Percentiles rank a stretch among this genome's conserved stretches.
These are phyloP conservation scores for Penicillium egyptiacum DNA, from an alignment of 495 filamentous ascomycete species.

Conservation along the genomic window DNA sequence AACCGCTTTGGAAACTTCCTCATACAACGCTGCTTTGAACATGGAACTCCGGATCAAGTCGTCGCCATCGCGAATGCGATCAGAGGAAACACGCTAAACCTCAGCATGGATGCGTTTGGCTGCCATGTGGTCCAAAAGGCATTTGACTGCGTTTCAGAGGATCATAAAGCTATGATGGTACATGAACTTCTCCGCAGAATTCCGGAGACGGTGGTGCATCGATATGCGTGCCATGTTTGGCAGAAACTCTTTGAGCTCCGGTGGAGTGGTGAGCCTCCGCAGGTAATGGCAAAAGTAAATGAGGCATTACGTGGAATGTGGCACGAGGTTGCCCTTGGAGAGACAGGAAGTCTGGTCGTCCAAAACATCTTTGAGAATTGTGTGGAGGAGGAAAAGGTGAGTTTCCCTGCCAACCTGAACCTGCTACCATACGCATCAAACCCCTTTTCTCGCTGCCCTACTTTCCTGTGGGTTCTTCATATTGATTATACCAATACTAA, in stretches of 20 bases:
- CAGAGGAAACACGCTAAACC: constrained; percentile 85
- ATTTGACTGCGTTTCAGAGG: constrained; percentile 94
- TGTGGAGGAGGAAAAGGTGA: constrained; percentile 95
- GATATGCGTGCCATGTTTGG: constrained; percentile 99
- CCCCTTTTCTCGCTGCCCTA: neutral
- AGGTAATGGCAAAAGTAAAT: constrained; percentile 98
- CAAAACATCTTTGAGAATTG: constrained; percentile 99
- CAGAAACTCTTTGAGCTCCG: constrained; percentile 99
- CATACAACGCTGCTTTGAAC: constrained; percentile 97
- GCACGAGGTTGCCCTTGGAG: constrained; percentile 95
- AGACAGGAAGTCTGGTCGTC: constrained; percentile 95
- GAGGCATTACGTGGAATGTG: constrained; percentile 95
- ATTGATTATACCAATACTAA: constrained; percentile 33
- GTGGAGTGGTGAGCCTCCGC: constrained; percentile 91
- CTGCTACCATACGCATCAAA: neutral
- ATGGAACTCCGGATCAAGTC: constrained; percentile 93
- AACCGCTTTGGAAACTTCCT: constrained; percentile 97
- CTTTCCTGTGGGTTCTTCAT: constrained; percentile 2
- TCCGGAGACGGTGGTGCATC: constrained; percentile 95
- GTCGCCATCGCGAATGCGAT: constrained; percentile 94
- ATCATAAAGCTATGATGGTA: constrained; percentile 98
- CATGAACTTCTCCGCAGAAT: constrained; percentile 93
- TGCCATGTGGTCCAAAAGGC: constrained; percentile 99
- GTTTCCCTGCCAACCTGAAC: constrained; percentile 5
- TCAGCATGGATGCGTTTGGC: constrained; percentile 98